A percentile compares a stretch with the other conserved stretches of the same genome.
Conservation (phyloP, 2,329 filamentous ascomycete genomes). For the Neoascochyta sp. region DNA sequence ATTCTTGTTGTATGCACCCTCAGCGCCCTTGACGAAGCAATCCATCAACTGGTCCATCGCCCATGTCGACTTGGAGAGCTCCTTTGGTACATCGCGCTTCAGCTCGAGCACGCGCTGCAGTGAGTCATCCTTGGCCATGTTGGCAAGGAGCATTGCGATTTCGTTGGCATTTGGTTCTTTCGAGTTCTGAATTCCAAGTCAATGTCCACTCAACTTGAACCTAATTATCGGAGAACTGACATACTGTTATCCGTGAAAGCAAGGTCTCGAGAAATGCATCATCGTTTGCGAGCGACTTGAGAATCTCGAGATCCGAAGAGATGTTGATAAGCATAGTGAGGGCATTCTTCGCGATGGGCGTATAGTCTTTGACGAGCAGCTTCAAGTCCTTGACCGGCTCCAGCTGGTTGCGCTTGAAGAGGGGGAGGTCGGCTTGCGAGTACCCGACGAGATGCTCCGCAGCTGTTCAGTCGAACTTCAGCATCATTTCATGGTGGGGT, state of each 20-base stretch:
- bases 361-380: conserved; percentile 77
- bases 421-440: conserved; percentile 66
- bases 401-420: conserved; percentile 81
- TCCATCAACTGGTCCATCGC: conserved; percentile 91
- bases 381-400: conserved; percentile 84
- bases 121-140: conserved; percentile 76
- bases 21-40: conserved; percentile 89
- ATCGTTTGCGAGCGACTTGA: conserved; percentile 70
- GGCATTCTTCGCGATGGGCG: conserved; percentile 89
- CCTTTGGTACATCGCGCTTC: conserved; percentile 64
- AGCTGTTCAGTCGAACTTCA: conserved; percentile 48
- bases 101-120: conserved; percentile 66
- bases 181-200: conserved; percentile 50
- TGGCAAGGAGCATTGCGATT: conserved; percentile 87
- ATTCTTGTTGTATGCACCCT: conserved; percentile 75
- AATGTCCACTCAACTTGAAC: conserved; percentile 3
- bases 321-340: conserved; percentile 87
- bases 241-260: conserved; percentile 68
- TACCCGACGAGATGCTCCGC: conserved; percentile 85
- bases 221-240: conserved; percentile 48
- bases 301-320: conserved; percentile 70
- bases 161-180: conserved; percentile 81
- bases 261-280: conserved; percentile 75
- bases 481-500: conserved; percentile 23
- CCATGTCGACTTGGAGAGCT: conserved; percentile 67